A percentile compares a stretch with the other conserved stretches of the same genome.
Conservation (phyloP, 768 basidiomycete species). For the button mushroom (Agaricus bisporus) region DNA sequence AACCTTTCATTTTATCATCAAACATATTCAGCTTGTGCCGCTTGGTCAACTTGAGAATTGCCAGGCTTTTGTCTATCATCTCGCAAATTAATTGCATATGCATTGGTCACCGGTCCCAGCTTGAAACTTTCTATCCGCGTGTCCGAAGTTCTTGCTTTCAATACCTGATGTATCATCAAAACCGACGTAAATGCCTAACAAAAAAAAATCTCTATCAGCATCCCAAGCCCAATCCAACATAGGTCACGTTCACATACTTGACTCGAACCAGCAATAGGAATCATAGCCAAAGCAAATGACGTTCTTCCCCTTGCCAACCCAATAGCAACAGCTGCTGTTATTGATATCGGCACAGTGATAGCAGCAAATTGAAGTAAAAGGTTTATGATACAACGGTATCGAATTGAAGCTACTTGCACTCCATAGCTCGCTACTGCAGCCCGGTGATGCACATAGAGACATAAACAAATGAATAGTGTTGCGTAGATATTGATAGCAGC, state of each 20-base stretch:
- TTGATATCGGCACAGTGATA: background rate
- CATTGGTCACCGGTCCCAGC: too few relatives aligned
- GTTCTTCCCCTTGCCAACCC: background rate
- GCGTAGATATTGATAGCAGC: background rate
- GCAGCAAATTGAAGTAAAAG: background rate
- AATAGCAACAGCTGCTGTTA: background rate
- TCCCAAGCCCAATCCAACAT: background rate
- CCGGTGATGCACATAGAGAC: background rate
- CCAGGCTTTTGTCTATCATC: too few relatives aligned
- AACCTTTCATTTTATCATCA: too few relatives aligned
- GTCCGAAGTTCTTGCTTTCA: too few relatives aligned
- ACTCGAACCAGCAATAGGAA: background rate
- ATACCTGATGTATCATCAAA: background rate
- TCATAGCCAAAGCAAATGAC: background rate
- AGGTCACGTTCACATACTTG: background rate
- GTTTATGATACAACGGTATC: background rate
- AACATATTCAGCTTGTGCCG: too few relatives aligned
- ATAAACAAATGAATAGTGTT: background rate
- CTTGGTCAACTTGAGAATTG: too few relatives aligned
- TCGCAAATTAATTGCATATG: too few relatives aligned
- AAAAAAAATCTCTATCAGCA: too few relatives aligned
- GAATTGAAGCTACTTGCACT: background rate
- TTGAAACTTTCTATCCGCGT: too few relatives aligned
- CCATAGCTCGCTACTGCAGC: background rate
- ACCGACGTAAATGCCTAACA: background rate